Evolutionary conservation across 371 early-diverging fungal genomes (phyloP).

Genomic region (Mortierella sp.): DNA sequence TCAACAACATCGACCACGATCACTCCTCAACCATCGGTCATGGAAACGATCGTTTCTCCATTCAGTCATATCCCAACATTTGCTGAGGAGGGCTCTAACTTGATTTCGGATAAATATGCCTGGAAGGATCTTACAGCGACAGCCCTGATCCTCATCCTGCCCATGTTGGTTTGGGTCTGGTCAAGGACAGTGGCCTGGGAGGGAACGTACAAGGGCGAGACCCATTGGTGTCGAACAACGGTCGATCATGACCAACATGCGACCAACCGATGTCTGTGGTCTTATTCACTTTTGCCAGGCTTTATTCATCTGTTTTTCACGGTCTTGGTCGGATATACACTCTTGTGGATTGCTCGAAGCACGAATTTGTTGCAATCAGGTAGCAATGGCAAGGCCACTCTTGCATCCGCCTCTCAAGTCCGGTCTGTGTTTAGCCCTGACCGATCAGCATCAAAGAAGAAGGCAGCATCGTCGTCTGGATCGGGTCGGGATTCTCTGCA

Average conservation of each 20-base stretch:
- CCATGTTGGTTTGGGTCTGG: constrained; percentile 26
- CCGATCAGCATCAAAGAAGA: too few relatives aligned
- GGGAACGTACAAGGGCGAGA: constrained; percentile 29
- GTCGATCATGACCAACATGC: constrained; percentile 18
- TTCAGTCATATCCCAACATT: constrained; percentile 38
- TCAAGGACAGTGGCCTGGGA: constrained; percentile 34
- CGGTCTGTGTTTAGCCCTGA: too few relatives aligned
- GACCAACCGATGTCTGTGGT: constrained; percentile 44
- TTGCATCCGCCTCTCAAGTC: too few relatives aligned
- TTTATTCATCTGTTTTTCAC: constrained; percentile 18
- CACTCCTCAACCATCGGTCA: neutral
- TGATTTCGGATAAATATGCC: constrained; percentile 20
- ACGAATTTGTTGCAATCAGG: constrained; percentile 14
- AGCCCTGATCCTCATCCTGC: constrained; percentile 20
- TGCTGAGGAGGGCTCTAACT: constrained; percentile 12
- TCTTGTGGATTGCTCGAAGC: constrained; percentile 29
- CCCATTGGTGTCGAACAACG: constrained; percentile 32
- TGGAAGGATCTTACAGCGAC: constrained; percentile 34
- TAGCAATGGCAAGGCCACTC: too few relatives aligned
- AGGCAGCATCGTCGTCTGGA: too few relatives aligned
- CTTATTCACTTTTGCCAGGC: constrained; percentile 31
- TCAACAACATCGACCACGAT: neutral
- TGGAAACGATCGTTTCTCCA: neutral
- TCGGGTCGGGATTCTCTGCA: too few relatives aligned
- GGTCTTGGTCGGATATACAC: constrained; percentile 21